phyloP scores from a whole-genome alignment of 202 grass and related monocot species.

The Carex sylvatica region DNA sequence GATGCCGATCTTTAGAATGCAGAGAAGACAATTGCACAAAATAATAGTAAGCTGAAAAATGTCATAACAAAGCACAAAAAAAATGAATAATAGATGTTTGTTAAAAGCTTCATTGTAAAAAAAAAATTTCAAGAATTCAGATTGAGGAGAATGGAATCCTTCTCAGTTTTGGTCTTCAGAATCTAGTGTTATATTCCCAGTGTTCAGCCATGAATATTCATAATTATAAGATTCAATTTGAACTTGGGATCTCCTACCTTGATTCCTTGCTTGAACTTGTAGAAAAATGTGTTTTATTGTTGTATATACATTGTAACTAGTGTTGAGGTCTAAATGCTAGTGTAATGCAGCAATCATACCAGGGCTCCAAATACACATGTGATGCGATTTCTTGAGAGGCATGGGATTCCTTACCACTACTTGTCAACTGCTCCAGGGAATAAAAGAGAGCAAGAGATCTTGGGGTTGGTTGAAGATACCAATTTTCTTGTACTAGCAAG shows the following conservation, averaged over 20 bases:
- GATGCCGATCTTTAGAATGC: not conserved
- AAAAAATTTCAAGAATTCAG: not conserved
- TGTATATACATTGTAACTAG: not conserved
- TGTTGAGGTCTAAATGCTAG: constrained; percentile 5
- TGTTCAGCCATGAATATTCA: not conserved
- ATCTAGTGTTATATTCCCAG: not conserved
- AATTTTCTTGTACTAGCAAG: constrained; percentile 92
- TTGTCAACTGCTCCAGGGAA: constrained; percentile 58
- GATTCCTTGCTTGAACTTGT: not conserved
- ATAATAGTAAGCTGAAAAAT: not conserved
- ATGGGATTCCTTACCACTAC: constrained; percentile 82
- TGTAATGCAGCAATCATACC: constrained; percentile 67
- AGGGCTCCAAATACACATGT: constrained; percentile 68
- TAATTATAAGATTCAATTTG: not conserved
- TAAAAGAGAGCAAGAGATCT: constrained; percentile 78
- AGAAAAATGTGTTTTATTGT: not conserved
- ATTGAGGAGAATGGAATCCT: not conserved
- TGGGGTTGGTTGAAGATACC: constrained; percentile 64
- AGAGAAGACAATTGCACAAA: not conserved
- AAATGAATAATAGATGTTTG: not conserved
- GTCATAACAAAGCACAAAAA: not conserved
- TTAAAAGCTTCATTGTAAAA: not conserved
- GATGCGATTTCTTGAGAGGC: constrained; percentile 64
- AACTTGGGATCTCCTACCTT: not conserved
- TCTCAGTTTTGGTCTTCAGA: not conserved